Percentiles rank a stretch among this genome's conserved stretches.
Conservation (phyloP, 2,329 filamentous ascomycete species). For the Phyllosticta citrichinensis region DNA sequence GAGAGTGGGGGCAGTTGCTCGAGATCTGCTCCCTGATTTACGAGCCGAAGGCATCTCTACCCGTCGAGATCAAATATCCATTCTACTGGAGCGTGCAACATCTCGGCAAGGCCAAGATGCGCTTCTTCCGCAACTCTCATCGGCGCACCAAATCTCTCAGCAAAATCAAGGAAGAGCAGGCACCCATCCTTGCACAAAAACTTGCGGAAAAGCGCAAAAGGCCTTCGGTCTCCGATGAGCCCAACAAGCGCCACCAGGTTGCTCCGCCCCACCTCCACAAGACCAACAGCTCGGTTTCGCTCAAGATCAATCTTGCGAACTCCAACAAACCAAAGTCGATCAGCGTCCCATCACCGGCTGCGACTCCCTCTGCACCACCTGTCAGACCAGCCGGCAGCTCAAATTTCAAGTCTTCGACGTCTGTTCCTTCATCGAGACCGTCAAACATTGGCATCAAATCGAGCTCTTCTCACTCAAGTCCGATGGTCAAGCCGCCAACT, state of each 20-base stretch:
- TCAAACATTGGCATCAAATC: neutral
- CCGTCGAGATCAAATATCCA: constrained; percentile 44
- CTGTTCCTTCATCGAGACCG: neutral
- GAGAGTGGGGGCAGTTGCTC: constrained; percentile 46
- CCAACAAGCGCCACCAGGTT: constrained; percentile 7
- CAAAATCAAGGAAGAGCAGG: constrained; percentile 5
- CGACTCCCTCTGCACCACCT: neutral
- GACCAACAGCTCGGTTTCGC: neutral
- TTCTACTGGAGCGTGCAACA: constrained; percentile 47
- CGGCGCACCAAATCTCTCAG: constrained; percentile 4
- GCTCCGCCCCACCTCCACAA: neutral
- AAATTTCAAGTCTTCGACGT: neutral
- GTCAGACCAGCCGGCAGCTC: neutral
- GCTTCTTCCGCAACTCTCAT: constrained; percentile 21
- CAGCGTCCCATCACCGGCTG: neutral
- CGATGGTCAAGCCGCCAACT: neutral
- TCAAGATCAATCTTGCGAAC: constrained; percentile 2
- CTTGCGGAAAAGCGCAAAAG: constrained; percentile 5
- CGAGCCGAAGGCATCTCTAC: constrained; percentile 39
- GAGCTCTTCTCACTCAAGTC: neutral
- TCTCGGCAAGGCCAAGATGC: constrained; percentile 36
- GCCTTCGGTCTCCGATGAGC: constrained; percentile 2
- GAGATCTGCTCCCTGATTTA: constrained; percentile 50
- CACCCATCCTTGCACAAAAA: constrained; percentile 1
- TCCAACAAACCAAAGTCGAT: neutral